A percentile compares a stretch with the other conserved stretches of the same genome.
phyloP scores from a whole-genome alignment of 2,329 filamentous ascomycete species.

The Macrophomina phaseolina region DNA sequence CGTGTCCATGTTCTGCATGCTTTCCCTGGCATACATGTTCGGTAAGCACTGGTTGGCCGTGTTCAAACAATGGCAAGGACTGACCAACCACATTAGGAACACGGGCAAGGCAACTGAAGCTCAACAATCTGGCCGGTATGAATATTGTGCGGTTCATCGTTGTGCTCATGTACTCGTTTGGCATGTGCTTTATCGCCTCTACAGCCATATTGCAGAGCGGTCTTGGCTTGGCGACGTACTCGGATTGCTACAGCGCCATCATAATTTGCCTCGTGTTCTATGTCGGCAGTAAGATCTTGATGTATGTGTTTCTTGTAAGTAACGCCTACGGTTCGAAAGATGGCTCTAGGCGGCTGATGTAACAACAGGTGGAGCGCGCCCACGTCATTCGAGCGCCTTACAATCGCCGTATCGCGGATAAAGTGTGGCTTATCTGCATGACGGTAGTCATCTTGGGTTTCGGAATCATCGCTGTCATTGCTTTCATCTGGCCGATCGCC shows the following conservation, averaged over 20 bases:
- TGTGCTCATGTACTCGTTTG: constrained; percentile 42
- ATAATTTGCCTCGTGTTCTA: constrained; percentile 48
- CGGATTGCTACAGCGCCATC: constrained; percentile 42
- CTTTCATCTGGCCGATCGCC: constrained; percentile 33
- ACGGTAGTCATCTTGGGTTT: constrained; percentile 37
- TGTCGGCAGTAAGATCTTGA: constrained; percentile 40
- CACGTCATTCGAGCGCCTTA: constrained; percentile 46
- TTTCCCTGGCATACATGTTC: constrained; percentile 36
- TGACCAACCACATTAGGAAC: constrained; percentile 31
- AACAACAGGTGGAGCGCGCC: constrained; percentile 49
- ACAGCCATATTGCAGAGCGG: constrained; percentile 42
- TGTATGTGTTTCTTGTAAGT: constrained; percentile 31
- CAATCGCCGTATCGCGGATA: constrained; percentile 39
- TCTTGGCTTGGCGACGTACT: constrained; percentile 35
- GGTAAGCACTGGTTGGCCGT: constrained; percentile 29
- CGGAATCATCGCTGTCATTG: constrained; percentile 36
- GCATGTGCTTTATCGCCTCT: constrained; percentile 43
- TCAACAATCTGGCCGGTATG: constrained; percentile 32
- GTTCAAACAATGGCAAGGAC: neutral
- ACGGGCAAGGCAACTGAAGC: constrained; percentile 33
- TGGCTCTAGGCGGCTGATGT: neutral
- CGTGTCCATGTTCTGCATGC: constrained; percentile 37
- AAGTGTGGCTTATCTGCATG: constrained; percentile 43
- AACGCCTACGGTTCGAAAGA: constrained; percentile 19
- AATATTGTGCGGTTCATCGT: constrained; percentile 43